A percentile compares a stretch with the other conserved stretches of the same genome.
phyloP scores from a whole-genome alignment of 2,329 filamentous ascomycete genomes.

The Graphilbum ipis-grandicollis region DNA sequence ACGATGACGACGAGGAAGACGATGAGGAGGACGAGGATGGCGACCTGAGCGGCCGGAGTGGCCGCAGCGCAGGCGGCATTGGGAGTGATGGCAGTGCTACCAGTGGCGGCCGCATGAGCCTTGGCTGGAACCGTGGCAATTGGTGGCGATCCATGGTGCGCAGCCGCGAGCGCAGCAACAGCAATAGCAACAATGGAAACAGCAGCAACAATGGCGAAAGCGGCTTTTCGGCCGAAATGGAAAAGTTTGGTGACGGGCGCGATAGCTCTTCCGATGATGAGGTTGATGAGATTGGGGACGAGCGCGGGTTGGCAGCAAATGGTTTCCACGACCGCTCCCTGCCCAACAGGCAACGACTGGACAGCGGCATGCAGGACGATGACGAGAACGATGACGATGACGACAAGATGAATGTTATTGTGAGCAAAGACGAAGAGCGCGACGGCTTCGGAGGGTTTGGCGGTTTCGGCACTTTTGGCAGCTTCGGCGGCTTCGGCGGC shows the following conservation, averaged over 20 bases:
- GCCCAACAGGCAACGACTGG: too few species aligned
- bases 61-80: conserved; percentile 13
- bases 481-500: too few species aligned
- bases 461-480: too few species aligned
- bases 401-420: too few species aligned
- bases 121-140: conserved; percentile 17
- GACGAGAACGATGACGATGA: conserved; percentile 27
- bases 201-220: not conserved
- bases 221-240: conserved; percentile 2
- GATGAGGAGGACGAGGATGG: conserved; percentile 16
- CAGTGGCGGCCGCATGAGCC: conserved; percentile 7
- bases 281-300: conserved; percentile 13
- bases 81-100: conserved; percentile 12
- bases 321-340: too few species aligned
- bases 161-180: conserved; percentile 2
- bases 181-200: not conserved
- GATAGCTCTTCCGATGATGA: conserved; percentile 21
- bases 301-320: too few species aligned
- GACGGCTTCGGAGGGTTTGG: too few species aligned
- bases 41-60: conserved; percentile 13
- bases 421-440: too few species aligned
- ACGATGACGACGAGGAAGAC: conserved; percentile 35
- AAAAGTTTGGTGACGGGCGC: conserved; percentile 18
- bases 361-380: conserved; percentile 18
- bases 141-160: conserved; percentile 19